Base-by-base conservation (phyloP, 1,139 yeast genomes). In the Groenewaldozyma auringiensis region DNA sequence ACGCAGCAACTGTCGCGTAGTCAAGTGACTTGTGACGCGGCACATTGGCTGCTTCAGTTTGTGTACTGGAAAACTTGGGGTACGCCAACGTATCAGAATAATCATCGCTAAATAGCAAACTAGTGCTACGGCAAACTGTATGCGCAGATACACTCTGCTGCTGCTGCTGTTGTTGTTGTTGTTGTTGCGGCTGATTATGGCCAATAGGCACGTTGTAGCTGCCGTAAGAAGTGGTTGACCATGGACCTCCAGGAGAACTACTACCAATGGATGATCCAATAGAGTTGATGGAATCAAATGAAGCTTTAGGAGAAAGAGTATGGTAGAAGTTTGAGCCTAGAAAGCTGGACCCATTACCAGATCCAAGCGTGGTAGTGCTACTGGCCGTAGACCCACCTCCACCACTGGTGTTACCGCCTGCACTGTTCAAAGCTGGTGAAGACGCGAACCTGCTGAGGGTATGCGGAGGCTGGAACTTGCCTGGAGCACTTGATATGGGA, bases 261-360 rank as follows among this genome's bases (percentile, higher is more conserved):
- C 38, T 35, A 20, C 38, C 20, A 16, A 40, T 27, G 21, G 43
- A 31, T 3, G 54, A 48, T 29, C 47, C 52, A 27, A 45, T 43
- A 18, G 54, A 51, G 18, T 48, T 52, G 25, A 53, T 46, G 0
- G 56, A 53, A 44, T 52, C 55, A 25, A 41, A 47, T 3, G 57
- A 54, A 32, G 49, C 47, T 38, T 53, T 51, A 16, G 55, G 54
- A 1, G 55, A 52, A 33, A 54, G 37, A 4, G 52, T 25, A 22
- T 36, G 48, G 44, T 42, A 47, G 37, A 48, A 48, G 39, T 44
- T 46, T 37, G 47, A 32, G 4, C 18, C 36, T 13, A 13, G 14
- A 6, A 32, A 4, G 8, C 36, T 32, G 36, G 18, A 6, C 31
- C 31, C 11, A 13, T 8, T 25, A 13, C 31, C 8, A 25, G 31